These are phyloP conservation scores for Termitomyces sp. DNA, from an alignment of 768 basidiomycete species.

Conservation along the genomic window DNA sequence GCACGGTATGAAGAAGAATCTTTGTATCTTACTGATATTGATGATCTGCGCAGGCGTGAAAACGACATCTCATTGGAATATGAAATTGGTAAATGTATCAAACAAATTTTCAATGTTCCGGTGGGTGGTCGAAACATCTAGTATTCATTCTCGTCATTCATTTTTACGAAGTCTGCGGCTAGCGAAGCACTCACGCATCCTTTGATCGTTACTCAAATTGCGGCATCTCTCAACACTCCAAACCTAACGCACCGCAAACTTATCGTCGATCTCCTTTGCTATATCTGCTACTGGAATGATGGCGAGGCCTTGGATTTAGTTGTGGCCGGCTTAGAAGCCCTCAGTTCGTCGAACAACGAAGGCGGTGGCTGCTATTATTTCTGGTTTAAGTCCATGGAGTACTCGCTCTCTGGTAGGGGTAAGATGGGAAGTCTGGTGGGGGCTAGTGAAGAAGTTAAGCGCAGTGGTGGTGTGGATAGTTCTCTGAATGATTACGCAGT, in stretches of 20 bases:
- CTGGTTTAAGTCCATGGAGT: conserved; percentile 86
- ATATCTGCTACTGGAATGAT: conserved; percentile 65
- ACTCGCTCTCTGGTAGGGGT: conserved; percentile 76
- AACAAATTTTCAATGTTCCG: conserved; percentile 70
- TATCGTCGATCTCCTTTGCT: conserved; percentile 76
- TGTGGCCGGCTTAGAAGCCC: conserved; percentile 68
- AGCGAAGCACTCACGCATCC: conserved; percentile 73
- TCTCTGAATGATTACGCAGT: conserved; percentile 87
- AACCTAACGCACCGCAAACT: conserved; percentile 76
- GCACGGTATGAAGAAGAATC: conserved; percentile 46
- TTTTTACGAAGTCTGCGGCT: conserved; percentile 52
- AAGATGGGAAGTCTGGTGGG: conserved; percentile 96
- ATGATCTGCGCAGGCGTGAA: conserved; percentile 44
- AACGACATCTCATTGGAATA: conserved; percentile 75
- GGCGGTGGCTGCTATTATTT: conserved; percentile 69
- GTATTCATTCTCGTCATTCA: conserved; percentile 6
- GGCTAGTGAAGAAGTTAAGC: conserved; percentile 86
- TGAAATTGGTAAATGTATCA: conserved; percentile 86
- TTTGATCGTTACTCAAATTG: conserved; percentile 74
- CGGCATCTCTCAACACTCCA: conserved; percentile 80
- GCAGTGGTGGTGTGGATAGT: conserved; percentile 60
- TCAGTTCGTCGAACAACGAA: conserved; percentile 68
- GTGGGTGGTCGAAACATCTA: conserved; percentile 28
- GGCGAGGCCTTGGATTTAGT: conserved; percentile 65
- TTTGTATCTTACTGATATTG: not conserved